These are phyloP conservation scores for Alternaria viburni DNA, from an alignment of 2,329 filamentous ascomycete genomes.

Conservation along the genomic window DNA sequence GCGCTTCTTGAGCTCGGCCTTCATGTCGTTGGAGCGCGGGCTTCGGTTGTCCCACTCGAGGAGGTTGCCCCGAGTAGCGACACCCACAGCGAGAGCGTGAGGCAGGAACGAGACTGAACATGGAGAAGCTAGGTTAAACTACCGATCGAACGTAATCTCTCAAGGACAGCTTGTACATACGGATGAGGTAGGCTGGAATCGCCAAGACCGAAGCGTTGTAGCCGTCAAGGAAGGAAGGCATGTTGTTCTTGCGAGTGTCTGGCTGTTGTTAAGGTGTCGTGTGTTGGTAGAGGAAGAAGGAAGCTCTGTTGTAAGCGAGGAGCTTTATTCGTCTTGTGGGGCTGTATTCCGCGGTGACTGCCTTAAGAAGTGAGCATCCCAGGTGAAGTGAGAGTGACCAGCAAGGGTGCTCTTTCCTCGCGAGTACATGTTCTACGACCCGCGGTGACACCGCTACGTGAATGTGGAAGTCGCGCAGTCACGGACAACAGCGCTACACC, in stretches of 20 bases:
- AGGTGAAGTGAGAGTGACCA: neutral
- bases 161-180: neutral
- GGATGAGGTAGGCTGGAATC: conserved; percentile 53
- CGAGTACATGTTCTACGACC: neutral
- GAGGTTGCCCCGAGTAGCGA: conserved; percentile 47
- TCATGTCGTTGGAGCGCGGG: conserved; percentile 47
- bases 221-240: conserved; percentile 27
- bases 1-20: conserved; percentile 45
- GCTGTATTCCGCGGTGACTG: neutral
- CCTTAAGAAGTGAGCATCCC: neutral
- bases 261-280: neutral
- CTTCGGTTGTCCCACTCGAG: conserved; percentile 52
- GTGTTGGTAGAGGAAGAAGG: neutral
- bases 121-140: neutral
- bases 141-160: neutral
- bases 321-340: neutral
- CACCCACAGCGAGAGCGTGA: conserved; percentile 47
- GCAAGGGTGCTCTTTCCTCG: neutral
- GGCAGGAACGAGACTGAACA: conserved; percentile 46
- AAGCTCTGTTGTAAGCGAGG: neutral
- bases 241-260: conserved; percentile 3
- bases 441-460: neutral
- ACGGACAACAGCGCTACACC: neutral
- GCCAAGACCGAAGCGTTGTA: conserved; percentile 52
- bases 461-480: neutral